These are phyloP conservation scores for Fraxinus paxiana DNA, from an alignment of 305 asterid species.

Conservation along the genomic window DNA sequence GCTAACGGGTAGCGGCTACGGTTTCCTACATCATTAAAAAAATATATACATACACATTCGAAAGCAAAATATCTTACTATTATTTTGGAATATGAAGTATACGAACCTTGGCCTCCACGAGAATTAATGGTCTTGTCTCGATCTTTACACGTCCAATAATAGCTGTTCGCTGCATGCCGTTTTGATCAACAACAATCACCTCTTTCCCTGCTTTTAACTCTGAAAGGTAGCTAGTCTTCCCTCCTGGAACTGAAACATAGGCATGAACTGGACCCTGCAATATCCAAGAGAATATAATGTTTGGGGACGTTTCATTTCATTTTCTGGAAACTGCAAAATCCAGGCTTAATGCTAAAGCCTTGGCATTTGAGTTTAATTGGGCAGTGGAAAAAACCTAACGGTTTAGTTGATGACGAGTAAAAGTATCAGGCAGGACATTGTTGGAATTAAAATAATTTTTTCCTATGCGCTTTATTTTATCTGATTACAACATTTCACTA, in stretches of 20 bases:
- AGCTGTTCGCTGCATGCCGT: constrained; percentile 70
- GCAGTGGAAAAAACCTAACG: not conserved
- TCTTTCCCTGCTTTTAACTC: constrained; percentile 77
- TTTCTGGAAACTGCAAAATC: not conserved
- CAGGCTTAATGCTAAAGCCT: not conserved
- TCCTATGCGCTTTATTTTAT: not conserved
- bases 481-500: not conserved
- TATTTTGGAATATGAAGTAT: constrained; percentile 10
- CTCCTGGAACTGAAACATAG: constrained; percentile 79
- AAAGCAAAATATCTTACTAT: not conserved
- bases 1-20: no score
- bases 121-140: constrained; percentile 74
- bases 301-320: not conserved
- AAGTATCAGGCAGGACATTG: not conserved
- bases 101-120: constrained; percentile 74
- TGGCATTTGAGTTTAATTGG: not conserved
- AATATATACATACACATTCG: not conserved
- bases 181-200: constrained; percentile 64
- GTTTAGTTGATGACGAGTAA: not conserved
- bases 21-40: no score
- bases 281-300: constrained; percentile 19
- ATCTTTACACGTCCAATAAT: constrained; percentile 83
- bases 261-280: constrained; percentile 85
- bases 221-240: constrained; percentile 77
- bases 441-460: not conserved